Evolutionary conservation across 805 yeast species (phyloP).

Genomic region (Ogataea sp.): DNA sequence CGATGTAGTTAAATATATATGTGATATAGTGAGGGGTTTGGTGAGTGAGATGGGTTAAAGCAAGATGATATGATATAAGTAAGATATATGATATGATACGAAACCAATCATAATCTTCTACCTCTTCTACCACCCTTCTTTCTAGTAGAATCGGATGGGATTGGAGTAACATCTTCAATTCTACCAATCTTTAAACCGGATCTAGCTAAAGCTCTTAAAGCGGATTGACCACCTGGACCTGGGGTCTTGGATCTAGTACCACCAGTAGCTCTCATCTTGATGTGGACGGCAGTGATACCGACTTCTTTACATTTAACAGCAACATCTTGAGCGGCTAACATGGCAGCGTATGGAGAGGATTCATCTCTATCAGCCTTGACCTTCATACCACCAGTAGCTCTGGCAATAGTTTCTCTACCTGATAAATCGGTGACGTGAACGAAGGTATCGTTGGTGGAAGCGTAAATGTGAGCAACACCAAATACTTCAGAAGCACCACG

Average conservation of each 20-base stretch:
- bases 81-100: background rate
- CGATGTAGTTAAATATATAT: background rate
- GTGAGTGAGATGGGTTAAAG: too few species aligned
- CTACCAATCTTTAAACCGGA: slow-evolving; percentile 99
- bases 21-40: background rate
- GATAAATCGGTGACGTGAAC: slow-evolving; percentile 99
- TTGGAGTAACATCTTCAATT: slow-evolving; percentile 99
- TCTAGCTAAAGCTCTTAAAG: slow-evolving; percentile 98
- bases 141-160: slow-evolving; percentile 99
- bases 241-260: slow-evolving; percentile 99
- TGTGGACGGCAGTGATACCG: slow-evolving; percentile 99
- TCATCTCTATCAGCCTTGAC: slow-evolving; percentile 99
- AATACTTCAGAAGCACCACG: slow-evolving; percentile 98
- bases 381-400: slow-evolving; percentile 99
- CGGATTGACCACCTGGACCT: slow-evolving; percentile 99
- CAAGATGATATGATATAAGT: background rate
- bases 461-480: slow-evolving; percentile 99
- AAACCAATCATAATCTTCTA: slow-evolving; percentile 70
- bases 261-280: slow-evolving; percentile 99
- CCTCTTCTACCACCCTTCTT: slow-evolving; percentile 99
- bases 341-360: slow-evolving; percentile 99
- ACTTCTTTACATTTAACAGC: slow-evolving; percentile 99
- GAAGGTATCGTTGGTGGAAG: slow-evolving; percentile 99
- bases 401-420: slow-evolving; percentile 99
- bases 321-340: slow-evolving; percentile 99